These are phyloP conservation scores for Aspergillus taichungensis DNA, from an alignment of 495 filamentous ascomycete genomes.

Conservation along the genomic window DNA sequence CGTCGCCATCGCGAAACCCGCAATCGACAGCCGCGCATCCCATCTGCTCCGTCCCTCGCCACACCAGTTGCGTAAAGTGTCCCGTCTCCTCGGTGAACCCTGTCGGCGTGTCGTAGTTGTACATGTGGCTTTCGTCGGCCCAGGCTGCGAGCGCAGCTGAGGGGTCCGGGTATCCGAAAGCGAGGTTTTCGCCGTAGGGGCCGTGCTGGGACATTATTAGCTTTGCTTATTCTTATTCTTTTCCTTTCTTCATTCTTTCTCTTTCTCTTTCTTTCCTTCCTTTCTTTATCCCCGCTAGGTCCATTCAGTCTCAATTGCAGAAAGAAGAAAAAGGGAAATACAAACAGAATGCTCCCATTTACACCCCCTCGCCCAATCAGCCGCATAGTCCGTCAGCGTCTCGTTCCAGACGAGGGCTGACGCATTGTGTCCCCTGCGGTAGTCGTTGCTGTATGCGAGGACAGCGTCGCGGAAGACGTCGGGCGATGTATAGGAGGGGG, in stretches of 20 bases:
- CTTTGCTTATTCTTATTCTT: too few species aligned
- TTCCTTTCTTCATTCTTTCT: too few species aligned
- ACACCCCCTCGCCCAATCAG: conserved; percentile 44
- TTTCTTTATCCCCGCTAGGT: too few species aligned
- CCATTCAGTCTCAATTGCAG: too few species aligned
- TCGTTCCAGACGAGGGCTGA: conserved; percentile 54
- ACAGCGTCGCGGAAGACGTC: conserved; percentile 46
- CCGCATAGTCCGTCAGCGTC: conserved; percentile 48
- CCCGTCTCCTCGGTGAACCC: conserved; percentile 60
- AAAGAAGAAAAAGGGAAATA: conserved; percentile 2
- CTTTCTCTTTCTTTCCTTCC: too few species aligned
- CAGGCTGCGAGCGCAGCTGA: conserved; percentile 54
- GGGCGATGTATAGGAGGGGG: conserved; percentile 41
- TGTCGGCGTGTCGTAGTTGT: conserved; percentile 47
- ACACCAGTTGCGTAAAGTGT: conserved; percentile 81
- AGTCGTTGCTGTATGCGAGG: conserved; percentile 59
- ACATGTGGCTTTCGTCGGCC: conserved; percentile 53
- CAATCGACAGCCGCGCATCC: conserved; percentile 63
- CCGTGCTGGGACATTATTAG: conserved; percentile 35
- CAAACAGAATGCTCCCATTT: conserved; percentile 54
- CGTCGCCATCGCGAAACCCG: conserved; percentile 10
- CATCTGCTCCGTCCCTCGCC: conserved; percentile 58
- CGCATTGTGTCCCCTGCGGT: conserved; percentile 58
- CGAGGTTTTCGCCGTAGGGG: conserved; percentile 72
- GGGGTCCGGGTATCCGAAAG: conserved; percentile 54